A percentile compares a stretch with the other conserved stretches of the same genome.
These are phyloP conservation scores for Lipomyces kockii DNA, from an alignment of 805 yeast genomes.

Conservation along the genomic window DNA sequence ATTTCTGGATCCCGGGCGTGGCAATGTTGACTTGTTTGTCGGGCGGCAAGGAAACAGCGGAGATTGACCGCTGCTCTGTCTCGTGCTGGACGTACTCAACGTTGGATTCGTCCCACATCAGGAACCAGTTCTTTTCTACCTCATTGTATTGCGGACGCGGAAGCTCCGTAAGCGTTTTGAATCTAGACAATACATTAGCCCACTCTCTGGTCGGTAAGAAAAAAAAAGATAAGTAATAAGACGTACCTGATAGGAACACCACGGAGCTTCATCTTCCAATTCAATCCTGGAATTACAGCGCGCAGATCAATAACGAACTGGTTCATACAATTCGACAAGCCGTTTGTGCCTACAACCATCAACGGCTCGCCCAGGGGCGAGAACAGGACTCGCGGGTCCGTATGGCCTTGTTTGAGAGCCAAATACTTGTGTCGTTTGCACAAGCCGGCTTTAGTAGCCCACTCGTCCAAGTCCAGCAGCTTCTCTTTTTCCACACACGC, in stretches of 20 bases:
- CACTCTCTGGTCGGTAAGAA: background rate
- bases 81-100: constrained; percentile 21
- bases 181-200: background rate
- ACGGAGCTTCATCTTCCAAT: constrained; percentile 12
- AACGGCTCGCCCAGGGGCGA: constrained; percentile 33
- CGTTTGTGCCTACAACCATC: constrained; percentile 33
- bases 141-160: constrained; percentile 14
- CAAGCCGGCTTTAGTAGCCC: constrained; percentile 12
- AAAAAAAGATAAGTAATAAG: background rate
- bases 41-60: constrained; percentile 3
- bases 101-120: constrained; percentile 21
- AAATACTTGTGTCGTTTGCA: constrained; percentile 7
- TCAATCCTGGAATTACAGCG: constrained; percentile 24
- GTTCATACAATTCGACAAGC: constrained; percentile 22
- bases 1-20: constrained; percentile 4
- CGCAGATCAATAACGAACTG: constrained; percentile 32
- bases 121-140: constrained; percentile 34
- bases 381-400: constrained; percentile 30
- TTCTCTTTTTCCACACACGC: constrained; percentile 1
- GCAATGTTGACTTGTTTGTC: constrained; percentile 2
- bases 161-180: constrained; percentile 20
- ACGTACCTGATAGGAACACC: constrained; percentile 23
- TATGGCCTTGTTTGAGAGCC: constrained; percentile 21
- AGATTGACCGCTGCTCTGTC: constrained; percentile 17
- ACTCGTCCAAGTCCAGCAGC: constrained; percentile 9